A percentile compares a stretch with the other conserved stretches of the same genome.
Conservation (phyloP, 148 eudicot species). For the Cornus suecica region DNA sequence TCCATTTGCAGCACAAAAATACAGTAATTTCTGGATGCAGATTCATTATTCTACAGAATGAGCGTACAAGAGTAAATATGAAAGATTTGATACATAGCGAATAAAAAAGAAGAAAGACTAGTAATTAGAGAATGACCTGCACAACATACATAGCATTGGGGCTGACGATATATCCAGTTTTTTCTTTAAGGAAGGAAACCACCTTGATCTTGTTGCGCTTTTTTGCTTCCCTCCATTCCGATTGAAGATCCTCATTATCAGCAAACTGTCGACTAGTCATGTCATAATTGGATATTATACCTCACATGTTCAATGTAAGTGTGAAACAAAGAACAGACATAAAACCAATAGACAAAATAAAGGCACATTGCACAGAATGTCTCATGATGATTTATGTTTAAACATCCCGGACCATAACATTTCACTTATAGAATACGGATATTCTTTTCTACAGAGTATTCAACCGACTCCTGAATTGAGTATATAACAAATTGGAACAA, state of each 20-base stretch:
- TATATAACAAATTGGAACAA: not conserved
- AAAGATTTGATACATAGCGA: no score
- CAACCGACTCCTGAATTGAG: not conserved
- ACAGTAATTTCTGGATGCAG: not conserved
- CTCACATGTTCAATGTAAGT: not conserved
- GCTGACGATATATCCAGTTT: constrained; percentile 66
- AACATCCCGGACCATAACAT: not conserved
- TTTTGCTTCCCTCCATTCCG: constrained; percentile 75
- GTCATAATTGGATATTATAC: no score
- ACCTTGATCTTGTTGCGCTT: constrained; percentile 60
- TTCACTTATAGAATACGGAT: not conserved
- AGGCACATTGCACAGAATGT: not conserved
- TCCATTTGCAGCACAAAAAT: not conserved
- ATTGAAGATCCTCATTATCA: constrained; percentile 62
- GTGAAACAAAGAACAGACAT: not conserved
- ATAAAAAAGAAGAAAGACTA: not conserved
- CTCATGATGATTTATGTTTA: not conserved
- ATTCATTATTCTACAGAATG: not conserved
- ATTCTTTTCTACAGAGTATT: not conserved
- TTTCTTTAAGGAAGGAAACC: constrained; percentile 56
- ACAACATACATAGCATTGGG: constrained; percentile 85
- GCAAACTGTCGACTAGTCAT: constrained; percentile 45
- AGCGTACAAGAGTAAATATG: not conserved
- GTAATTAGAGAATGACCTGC: constrained; percentile 38
- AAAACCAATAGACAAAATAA: not conserved